Conservation (phyloP, 805 yeast genomes). For the Hanseniaspora taiwanica region DNA sequence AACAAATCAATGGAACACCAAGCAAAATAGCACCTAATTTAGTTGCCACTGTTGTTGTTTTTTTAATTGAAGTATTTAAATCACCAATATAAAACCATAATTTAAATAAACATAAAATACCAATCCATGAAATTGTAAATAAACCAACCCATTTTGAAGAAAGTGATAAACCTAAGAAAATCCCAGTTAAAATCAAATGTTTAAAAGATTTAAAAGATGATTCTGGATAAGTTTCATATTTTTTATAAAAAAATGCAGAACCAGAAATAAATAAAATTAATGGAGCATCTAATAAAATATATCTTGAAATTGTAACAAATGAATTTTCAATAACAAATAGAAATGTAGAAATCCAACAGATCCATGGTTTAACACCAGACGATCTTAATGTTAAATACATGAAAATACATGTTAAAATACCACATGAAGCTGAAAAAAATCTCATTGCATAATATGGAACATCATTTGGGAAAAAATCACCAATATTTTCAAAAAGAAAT, state of each 20-base stretch:
- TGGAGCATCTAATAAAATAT: conserved; percentile 65
- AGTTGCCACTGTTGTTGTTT: conserved; percentile 33
- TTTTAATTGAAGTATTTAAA: conserved; percentile 34
- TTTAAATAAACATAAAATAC: conserved; percentile 43
- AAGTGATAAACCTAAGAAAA: conserved; percentile 59
- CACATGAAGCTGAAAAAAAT: conserved; percentile 52
- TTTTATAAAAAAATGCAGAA: conserved; percentile 50
- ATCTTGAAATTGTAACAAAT: conserved; percentile 56
- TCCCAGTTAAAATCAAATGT: conserved; percentile 48
- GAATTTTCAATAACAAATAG: conserved; percentile 56
- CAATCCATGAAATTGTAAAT: conserved; percentile 71
- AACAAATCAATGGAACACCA: conserved; percentile 44
- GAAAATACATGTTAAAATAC: conserved; percentile 53
- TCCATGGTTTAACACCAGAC: conserved; percentile 55
- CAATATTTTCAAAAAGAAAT: conserved; percentile 55
- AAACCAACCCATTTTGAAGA: conserved; percentile 79
- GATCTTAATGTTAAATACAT: conserved; percentile 56
- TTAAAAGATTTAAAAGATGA: conserved; percentile 43
- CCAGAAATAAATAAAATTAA: conserved; percentile 66
- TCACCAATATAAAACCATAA: conserved; percentile 68
- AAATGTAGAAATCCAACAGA: conserved; percentile 44
- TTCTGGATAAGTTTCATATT: conserved; percentile 54
- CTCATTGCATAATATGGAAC: conserved; percentile 61
- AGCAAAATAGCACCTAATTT: conserved; percentile 41
- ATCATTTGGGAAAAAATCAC: conserved; percentile 42